A percentile compares a stretch with the other conserved stretches of the same genome.
These are phyloP conservation scores for Suillus fuscotomentosus DNA, from an alignment of 768 basidiomycete species.

Conservation along the genomic window DNA sequence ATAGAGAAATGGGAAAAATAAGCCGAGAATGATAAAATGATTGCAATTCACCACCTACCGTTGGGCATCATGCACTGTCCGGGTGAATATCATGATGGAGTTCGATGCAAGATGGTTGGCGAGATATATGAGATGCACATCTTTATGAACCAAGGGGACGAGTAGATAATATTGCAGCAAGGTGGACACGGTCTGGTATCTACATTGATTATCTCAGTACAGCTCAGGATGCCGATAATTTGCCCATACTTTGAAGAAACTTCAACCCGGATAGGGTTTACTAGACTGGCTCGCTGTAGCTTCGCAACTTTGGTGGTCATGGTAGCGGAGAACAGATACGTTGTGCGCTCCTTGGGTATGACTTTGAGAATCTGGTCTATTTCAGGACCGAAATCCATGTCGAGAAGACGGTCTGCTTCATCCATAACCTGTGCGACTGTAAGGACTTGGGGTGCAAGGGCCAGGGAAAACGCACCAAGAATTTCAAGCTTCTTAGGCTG, in stretches of 20 bases:
- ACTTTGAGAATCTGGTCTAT: conserved; percentile 97
- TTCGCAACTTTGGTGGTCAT: conserved; percentile 99
- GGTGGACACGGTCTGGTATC: conserved; percentile 96
- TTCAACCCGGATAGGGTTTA: conserved; percentile 91
- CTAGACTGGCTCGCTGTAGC: conserved; percentile 89
- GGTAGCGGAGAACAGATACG: conserved; percentile 96
- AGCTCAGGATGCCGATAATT: neutral
- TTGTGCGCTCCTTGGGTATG: conserved; percentile 91
- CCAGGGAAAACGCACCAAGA: conserved; percentile 58
- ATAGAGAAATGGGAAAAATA: neutral
- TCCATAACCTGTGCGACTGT: conserved; percentile 77
- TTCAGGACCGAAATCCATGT: conserved; percentile 94
- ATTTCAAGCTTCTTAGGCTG: conserved; percentile 79
- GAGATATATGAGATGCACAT: conserved; percentile 86
- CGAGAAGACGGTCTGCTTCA: conserved; percentile 92
- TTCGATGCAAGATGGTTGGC: conserved; percentile 88
- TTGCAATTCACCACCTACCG: conserved; percentile 41
- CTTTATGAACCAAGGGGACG: conserved; percentile 89
- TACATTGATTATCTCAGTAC: conserved; percentile 31
- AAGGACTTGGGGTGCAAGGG: conserved; percentile 1
- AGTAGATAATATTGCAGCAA: conserved; percentile 95
- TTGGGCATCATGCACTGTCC: conserved; percentile 93
- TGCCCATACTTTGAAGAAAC: conserved; percentile 82
- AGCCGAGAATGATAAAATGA: neutral
- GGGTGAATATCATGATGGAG: conserved; percentile 93